These are phyloP conservation scores for Moesziomyces sp. DNA, from an alignment of 1,284 basidiomycete species.

Conservation along the genomic window DNA sequence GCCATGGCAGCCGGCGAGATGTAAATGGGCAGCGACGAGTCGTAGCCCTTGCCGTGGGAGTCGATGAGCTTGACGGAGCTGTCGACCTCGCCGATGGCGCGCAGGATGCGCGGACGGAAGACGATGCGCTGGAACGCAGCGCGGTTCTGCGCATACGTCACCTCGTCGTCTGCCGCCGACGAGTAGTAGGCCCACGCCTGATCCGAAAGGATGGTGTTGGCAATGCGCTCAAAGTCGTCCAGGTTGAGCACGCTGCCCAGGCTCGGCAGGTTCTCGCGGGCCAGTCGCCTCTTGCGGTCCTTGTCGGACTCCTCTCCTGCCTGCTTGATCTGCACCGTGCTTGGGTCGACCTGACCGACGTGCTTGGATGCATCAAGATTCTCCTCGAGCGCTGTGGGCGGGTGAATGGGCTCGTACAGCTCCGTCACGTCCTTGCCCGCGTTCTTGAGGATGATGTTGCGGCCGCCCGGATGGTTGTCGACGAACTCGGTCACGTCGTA, in stretches of 20 bases:
- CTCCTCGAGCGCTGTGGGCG: conserved; percentile 62
- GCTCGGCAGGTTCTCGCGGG: conserved; percentile 71
- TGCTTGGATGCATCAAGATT: conserved; percentile 53
- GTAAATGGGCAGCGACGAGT: conserved; percentile 70
- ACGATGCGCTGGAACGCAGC: conserved; percentile 89
- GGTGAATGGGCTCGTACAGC: conserved; percentile 64
- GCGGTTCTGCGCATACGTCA: conserved; percentile 75
- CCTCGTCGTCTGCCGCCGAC: conserved; percentile 71
- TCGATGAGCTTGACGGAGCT: conserved; percentile 68
- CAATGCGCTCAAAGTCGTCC: conserved; percentile 82
- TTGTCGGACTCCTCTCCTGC: conserved; percentile 37
- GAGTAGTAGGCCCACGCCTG: conserved; percentile 68
- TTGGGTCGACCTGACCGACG: conserved; percentile 56
- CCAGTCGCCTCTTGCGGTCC: conserved; percentile 36
- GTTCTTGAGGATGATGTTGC: conserved; percentile 80
- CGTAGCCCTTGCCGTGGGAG: conserved; percentile 22
- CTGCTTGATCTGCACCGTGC: conserved; percentile 48
- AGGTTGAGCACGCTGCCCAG: conserved; percentile 83
- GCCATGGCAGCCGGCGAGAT: conserved; percentile 87
- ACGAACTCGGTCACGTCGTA: conserved; percentile 81
- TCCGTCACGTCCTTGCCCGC: conserved; percentile 78
- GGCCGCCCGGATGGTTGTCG: conserved; percentile 80
- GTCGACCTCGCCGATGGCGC: conserved; percentile 87
- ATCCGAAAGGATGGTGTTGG: conserved; percentile 53
- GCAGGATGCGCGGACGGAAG: conserved; percentile 90